phyloP scores from a whole-genome alignment of 2,329 filamentous ascomycete genomes.

The Fusarium dimerum region DNA sequence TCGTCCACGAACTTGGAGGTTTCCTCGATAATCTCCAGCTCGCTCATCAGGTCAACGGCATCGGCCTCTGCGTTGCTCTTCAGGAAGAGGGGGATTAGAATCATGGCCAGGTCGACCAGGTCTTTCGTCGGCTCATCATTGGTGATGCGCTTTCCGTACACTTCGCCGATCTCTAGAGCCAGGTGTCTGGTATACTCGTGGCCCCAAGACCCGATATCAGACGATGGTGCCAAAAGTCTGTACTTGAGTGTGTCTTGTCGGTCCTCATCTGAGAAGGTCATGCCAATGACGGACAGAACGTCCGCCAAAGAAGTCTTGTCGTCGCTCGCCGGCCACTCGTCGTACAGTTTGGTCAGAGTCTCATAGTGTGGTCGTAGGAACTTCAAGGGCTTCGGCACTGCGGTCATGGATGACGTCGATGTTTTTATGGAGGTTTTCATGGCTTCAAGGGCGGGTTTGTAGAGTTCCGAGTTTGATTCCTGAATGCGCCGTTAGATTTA shows the following conservation, averaged over 20 bases:
- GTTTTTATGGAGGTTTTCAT: conserved; percentile 99
- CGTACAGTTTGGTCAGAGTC: conserved; percentile 82
- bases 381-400: conserved; percentile 96
- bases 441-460: conserved; percentile 88
- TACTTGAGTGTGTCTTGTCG: conserved; percentile 96
- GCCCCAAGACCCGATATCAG: conserved; percentile 95
- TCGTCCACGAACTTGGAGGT: conserved; percentile 89
- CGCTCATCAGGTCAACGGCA: conserved; percentile 94
- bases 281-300: conserved; percentile 94
- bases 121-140: conserved; percentile 84
- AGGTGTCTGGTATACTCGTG: conserved; percentile 98
- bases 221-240: conserved; percentile 82
- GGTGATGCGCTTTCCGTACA: conserved; percentile 84
- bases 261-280: conserved; percentile 98
- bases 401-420: conserved; percentile 98
- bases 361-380: conserved; percentile 97
- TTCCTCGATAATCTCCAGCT: conserved; percentile 94
- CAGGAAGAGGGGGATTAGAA: conserved; percentile 90
- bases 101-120: conserved; percentile 78
- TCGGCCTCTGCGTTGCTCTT: conserved; percentile 98
- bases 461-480: conserved; percentile 85
- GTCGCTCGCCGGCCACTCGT: conserved; percentile 80
- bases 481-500: conserved; percentile 38
- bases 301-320: conserved; percentile 92
- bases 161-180: conserved; percentile 92